These are phyloP conservation scores for Ceratocystis diversiconidia DNA, from an alignment of 2,329 filamentous ascomycete genomes.

Conservation along the genomic window DNA sequence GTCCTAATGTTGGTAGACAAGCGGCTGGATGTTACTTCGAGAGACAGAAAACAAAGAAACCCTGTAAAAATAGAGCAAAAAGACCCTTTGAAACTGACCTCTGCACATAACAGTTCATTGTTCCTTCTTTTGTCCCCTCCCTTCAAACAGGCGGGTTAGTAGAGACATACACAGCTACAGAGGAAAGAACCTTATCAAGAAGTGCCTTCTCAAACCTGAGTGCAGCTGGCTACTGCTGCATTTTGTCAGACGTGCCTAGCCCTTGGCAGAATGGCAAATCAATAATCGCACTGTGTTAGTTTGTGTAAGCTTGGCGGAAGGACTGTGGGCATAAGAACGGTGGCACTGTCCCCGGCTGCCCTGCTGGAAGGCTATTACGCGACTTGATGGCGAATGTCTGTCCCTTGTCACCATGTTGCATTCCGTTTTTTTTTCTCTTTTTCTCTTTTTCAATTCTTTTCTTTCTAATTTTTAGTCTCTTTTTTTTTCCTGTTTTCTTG, in stretches of 20 bases:
- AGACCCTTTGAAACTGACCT: too few species aligned
- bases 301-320: background rate
- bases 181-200: background rate
- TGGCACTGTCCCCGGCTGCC: background rate
- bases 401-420: background rate
- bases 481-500: background rate
- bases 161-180: too few species aligned
- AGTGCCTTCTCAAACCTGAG: background rate
- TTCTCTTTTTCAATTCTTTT: background rate
- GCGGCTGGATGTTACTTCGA: too few species aligned
- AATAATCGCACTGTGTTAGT: background rate
- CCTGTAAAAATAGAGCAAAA: too few species aligned
- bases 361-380: background rate
- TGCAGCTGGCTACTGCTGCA: background rate
- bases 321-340: background rate
- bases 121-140: too few species aligned
- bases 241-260: slow-evolving; percentile 1
- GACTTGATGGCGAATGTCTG: slow-evolving; percentile 2
- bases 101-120: too few species aligned
- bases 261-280: background rate
- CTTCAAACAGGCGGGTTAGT: too few species aligned
- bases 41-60: too few species aligned
- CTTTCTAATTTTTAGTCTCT: background rate
- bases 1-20: too few species aligned
- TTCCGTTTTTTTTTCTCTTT: background rate